These are phyloP conservation scores for Linnemannia hyalina DNA, from an alignment of 192 early-diverging fungal genomes.

Conservation along the genomic window DNA sequence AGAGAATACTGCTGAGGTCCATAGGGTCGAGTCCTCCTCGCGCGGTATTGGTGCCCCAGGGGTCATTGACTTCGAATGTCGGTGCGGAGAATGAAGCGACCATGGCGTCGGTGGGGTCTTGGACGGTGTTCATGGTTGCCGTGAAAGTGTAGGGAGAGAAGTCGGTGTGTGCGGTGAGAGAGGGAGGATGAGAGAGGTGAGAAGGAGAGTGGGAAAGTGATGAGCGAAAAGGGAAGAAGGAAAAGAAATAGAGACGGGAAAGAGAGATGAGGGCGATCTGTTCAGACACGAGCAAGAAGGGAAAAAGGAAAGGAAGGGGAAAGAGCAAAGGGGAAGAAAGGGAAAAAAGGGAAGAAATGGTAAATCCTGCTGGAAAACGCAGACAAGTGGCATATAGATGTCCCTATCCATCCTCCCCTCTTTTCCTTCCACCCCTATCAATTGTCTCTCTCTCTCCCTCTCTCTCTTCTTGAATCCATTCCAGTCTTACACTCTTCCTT, in stretches of 20 bases:
- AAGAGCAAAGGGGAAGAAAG: conserved; percentile 4
- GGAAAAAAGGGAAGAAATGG: conserved; percentile 11
- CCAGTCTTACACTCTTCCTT: background rate
- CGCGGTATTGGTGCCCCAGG: conserved; percentile 37
- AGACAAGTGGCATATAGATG: background rate
- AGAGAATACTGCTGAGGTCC: conserved; percentile 46
- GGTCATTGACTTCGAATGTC: conserved; percentile 51
- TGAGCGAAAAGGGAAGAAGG: conserved; percentile 2
- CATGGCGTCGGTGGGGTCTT: conserved; percentile 40
- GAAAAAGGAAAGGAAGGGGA: conserved; percentile 14
- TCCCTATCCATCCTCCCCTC: background rate
- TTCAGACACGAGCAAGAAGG: conserved; percentile 10
- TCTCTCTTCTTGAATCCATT: background rate
- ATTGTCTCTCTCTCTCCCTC: conserved; percentile 8
- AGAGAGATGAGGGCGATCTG: conserved; percentile 3
- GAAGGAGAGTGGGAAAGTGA: background rate
- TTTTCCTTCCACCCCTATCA: background rate
- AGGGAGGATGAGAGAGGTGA: background rate
- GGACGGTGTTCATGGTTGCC: conserved; percentile 29
- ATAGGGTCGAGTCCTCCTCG: conserved; percentile 44
- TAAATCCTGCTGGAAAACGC: conserved; percentile 1
- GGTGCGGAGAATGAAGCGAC: conserved; percentile 47
- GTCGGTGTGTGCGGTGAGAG: background rate
- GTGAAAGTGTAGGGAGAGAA: background rate
- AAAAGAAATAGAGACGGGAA: conserved; percentile 15